A percentile compares a stretch with the other conserved stretches of the same genome.
Conservation (phyloP, 129 eudicot species). For the Arctium minus region DNA sequence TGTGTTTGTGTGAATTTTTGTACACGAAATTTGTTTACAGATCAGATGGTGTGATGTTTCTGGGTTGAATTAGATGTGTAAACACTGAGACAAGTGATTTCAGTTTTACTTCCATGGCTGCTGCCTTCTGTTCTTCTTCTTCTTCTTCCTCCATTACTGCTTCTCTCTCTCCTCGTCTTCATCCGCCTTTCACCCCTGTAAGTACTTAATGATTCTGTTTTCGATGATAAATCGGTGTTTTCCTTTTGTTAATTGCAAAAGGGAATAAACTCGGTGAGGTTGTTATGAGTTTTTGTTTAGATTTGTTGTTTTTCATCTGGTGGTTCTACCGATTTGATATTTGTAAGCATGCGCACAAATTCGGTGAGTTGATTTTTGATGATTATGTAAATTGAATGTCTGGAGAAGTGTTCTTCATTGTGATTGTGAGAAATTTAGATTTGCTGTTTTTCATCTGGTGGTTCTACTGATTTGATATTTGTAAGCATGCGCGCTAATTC, state of each 20-base stretch:
- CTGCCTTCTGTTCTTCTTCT: conserved; percentile 30
- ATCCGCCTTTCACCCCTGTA: conserved; percentile 81
- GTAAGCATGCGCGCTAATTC: neutral
- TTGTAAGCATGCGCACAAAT: neutral
- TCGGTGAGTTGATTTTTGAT: neutral
- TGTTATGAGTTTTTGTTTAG: neutral
- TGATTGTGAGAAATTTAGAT: neutral
- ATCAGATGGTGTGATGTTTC: neutral
- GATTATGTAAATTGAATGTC: neutral
- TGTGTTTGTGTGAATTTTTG: neutral
- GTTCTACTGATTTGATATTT: neutral
- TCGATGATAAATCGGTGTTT: neutral
- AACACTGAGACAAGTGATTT: neutral
- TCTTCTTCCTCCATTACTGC: conserved; percentile 42
- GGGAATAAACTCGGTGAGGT: neutral
- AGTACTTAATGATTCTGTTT: conserved; percentile 7
- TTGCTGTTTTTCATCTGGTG: neutral
- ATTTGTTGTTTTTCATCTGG: neutral
- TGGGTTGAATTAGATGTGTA: conserved; percentile 4
- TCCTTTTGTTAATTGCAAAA: neutral
- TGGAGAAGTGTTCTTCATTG: neutral
- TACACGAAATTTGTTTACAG: neutral
- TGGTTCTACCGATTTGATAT: neutral
- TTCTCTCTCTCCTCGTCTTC: conserved; percentile 44
- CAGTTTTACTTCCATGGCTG: conserved; percentile 42